Base-by-base conservation (phyloP, 345 rosid species). In the Aquilaria sinensis region DNA sequence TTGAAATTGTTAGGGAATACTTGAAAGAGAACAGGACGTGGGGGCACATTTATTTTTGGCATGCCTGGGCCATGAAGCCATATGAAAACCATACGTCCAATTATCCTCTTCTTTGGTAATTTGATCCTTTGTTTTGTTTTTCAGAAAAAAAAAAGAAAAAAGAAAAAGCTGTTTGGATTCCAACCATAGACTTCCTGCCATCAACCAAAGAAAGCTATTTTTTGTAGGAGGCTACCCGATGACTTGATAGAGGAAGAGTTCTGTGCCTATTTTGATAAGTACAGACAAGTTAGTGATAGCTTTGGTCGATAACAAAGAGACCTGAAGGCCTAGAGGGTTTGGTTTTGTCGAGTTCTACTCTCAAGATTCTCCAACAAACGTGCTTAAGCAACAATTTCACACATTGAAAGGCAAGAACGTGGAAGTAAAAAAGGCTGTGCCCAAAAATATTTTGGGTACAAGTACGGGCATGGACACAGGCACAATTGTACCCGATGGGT, bases 351-450 rank as follows among this genome's bases (percentile, higher is more conserved):
- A 70, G 4, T 74, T 69, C 52, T 67, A 64, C 32, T 55, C 64
- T 1, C 47, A 74, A 33, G 70, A 61, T 10, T 62, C 52, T 6
- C 63, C 23, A 2, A 37, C 60, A 12, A 29, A 13, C 1, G 73
- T 53, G 32, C 34, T 69, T 51, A 9, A 65, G 37, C 30, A 59
- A 0, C 51, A 3, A 0, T 72, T 46, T 4, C 61, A 72, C 16
- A 7, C 16, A 5, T 37, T 72, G 59, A 63, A 72, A 1, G n/a
- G 53, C 3, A 69, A 63, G 57, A 52, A 0, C 14, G 80, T 72
- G 56, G 76, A 76, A 10, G 76, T 76, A 2, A 76, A 76, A 45
- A 57, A 48, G 47, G 76, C 74, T 2, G 29, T 31, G 6, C 69
- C 77, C 30, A 64, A 48, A 13, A 15, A 61, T 33, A 32, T 32